Percentiles rank a stretch among this genome's conserved stretches.
Conservation (phyloP, 495 filamentous ascomycete genomes). For the Annulohypoxylon bovei region DNA sequence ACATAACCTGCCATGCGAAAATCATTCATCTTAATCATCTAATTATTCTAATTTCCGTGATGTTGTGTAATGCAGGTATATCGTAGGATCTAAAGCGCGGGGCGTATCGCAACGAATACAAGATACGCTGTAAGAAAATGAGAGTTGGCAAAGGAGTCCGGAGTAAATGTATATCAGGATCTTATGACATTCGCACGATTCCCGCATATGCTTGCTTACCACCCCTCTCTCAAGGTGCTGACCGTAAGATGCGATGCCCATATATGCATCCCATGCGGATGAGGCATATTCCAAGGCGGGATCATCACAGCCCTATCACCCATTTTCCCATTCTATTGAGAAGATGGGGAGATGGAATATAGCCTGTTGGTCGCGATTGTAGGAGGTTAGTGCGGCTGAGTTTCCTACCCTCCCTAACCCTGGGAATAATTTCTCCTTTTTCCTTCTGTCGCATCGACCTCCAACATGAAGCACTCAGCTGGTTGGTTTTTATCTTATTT, state of each 20-base stretch:
- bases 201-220: slow-evolving; percentile 14
- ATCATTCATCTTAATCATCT: neutral
- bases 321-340: neutral
- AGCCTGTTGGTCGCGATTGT: slow-evolving; percentile 4
- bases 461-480: slow-evolving; percentile 2
- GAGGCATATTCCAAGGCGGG: slow-evolving; percentile 35
- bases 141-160: slow-evolving; percentile 16
- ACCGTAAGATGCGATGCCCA: slow-evolving; percentile 1
- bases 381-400: slow-evolving; percentile 35
- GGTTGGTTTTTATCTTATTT: neutral
- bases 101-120: neutral
- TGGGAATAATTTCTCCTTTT: slow-evolving; percentile 1
- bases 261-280: slow-evolving; percentile 21
- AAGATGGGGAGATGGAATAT: neutral
- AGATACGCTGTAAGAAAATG: neutral
- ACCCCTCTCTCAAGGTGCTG: slow-evolving; percentile 27
- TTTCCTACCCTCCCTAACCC: slow-evolving; percentile 5
- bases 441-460: neutral
- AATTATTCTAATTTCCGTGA: neutral
- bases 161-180: slow-evolving; percentile 14
- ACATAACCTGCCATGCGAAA: neutral
- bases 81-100: slow-evolving; percentile 13
- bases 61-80: slow-evolving; percentile 1
- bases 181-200: slow-evolving; percentile 19
- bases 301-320: slow-evolving; percentile 21